phyloP scores from a whole-genome alignment of 1,284 basidiomycete species.

The Heliocybe sulcata region DNA sequence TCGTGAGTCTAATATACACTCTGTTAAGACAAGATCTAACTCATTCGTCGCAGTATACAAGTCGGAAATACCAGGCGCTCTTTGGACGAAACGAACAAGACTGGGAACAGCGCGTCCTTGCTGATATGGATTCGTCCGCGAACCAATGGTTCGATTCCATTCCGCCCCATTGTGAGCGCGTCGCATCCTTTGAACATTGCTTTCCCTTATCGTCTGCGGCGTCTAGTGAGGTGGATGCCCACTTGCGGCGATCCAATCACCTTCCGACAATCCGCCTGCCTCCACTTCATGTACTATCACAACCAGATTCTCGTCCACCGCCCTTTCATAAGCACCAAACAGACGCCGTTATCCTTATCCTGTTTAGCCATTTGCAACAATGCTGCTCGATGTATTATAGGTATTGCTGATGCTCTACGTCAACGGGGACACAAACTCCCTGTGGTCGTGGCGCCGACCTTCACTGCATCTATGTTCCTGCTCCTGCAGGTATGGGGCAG shows the following conservation, averaged over 20 bases:
- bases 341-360: constrained; percentile 38
- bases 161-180: constrained; percentile 38
- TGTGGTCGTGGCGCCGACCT: constrained; percentile 33
- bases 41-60: constrained; percentile 36
- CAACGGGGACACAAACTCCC: constrained; percentile 17
- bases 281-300: constrained; percentile 57
- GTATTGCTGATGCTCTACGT: constrained; percentile 55
- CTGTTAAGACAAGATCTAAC: constrained; percentile 3
- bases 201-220: constrained; percentile 6
- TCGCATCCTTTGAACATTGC: not conserved
- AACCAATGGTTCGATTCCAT: constrained; percentile 59
- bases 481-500: constrained; percentile 72
- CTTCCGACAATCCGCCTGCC: constrained; percentile 51
- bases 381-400: constrained; percentile 66
- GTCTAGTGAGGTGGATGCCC: constrained; percentile 54
- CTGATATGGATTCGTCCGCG: constrained; percentile 52
- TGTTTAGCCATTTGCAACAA: constrained; percentile 66
- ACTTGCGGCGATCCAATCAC: constrained; percentile 38
- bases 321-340: constrained; percentile 56
- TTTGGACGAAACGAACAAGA: constrained; percentile 39
- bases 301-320: constrained; percentile 60
- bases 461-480: constrained; percentile 62
- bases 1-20: constrained; percentile 26
- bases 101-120: constrained; percentile 47
- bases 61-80: constrained; percentile 44